Percentiles rank a stretch among this genome's conserved stretches.
phyloP scores from a whole-genome alignment of 495 filamentous ascomycete genomes.

The Aeminium ludgeri region DNA sequence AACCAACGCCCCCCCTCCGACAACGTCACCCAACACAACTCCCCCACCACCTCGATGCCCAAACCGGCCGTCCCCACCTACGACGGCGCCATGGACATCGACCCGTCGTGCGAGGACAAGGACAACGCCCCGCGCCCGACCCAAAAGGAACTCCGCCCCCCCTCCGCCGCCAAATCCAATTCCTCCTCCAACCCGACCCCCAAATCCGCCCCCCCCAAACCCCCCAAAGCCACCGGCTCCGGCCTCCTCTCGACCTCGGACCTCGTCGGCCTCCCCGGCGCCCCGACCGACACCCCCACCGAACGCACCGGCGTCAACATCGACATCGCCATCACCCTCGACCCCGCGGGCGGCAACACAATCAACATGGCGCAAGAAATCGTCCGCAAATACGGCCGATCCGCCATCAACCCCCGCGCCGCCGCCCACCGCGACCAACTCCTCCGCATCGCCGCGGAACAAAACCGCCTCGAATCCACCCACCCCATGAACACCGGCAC shows the following conservation, averaged over 20 bases:
- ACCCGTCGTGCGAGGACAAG: conserved; percentile 1
- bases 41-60: background rate
- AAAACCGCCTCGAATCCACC: conserved; percentile 56
- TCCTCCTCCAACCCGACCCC: conserved; percentile 36
- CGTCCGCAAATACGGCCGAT: conserved; percentile 85
- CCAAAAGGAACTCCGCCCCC: no score
- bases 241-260: conserved; percentile 47
- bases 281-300: conserved; percentile 23
- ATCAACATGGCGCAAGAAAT: conserved; percentile 91
- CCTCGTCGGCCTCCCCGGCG: conserved; percentile 38
- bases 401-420: conserved; percentile 75
- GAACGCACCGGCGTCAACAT: conserved; percentile 59
- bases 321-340: conserved; percentile 61
- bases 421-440: conserved; percentile 71
- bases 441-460: conserved; percentile 66
- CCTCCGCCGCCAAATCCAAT: conserved; percentile 24
- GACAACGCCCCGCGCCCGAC: no score
- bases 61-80: background rate
- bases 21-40: background rate
- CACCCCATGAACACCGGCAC: no score
- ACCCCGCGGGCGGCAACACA: conserved; percentile 67
- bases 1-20: background rate
- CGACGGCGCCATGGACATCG: conserved; percentile 14
- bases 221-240: conserved; percentile 44
- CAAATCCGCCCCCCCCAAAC: conserved; percentile 41